Evolutionary conservation across 2,329 filamentous ascomycete genomes (phyloP).

Genomic region (Xenoacremonium recifei): DNA sequence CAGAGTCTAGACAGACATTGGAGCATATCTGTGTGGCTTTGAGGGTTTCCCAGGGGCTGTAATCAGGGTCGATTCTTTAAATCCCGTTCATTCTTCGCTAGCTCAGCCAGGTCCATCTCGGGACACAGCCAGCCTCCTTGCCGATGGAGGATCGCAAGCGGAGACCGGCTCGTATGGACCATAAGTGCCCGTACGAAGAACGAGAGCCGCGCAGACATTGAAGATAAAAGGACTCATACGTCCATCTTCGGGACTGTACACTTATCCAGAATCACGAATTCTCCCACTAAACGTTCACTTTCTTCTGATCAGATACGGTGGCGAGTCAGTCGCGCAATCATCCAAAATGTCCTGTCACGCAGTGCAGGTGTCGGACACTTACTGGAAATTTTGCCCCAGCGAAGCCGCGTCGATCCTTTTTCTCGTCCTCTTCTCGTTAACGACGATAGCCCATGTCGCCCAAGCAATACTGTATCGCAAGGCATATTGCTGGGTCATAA

Average conservation of each 20-base stretch:
- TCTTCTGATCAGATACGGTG: neutral
- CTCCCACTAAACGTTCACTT: neutral
- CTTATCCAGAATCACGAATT: too few species aligned
- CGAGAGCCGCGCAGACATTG: neutral
- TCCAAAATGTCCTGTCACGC: neutral
- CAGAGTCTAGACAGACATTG: too few species aligned
- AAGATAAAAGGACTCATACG: neutral
- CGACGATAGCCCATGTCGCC: slow-evolving; percentile 22
- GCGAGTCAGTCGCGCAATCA: neutral
- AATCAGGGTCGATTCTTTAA: too few species aligned
- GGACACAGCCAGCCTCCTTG: neutral
- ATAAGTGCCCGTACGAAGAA: neutral
- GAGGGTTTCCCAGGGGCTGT: too few species aligned
- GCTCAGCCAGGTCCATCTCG: neutral
- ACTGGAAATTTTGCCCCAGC: slow-evolving; percentile 28
- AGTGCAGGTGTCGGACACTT: slow-evolving; percentile 5
- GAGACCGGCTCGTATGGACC: neutral
- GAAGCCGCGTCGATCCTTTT: slow-evolving; percentile 25
- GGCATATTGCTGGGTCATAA: slow-evolving; percentile 28
- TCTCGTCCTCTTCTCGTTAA: slow-evolving; percentile 18
- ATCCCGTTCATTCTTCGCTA: too few species aligned
- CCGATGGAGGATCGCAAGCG: neutral
- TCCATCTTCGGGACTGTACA: too few species aligned
- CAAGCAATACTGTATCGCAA: slow-evolving; percentile 23
- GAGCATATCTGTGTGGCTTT: too few species aligned